A percentile compares a stretch with the other conserved stretches of the same genome.
Conservation (phyloP, 208 protist species). For the Herpetomonas samuelpessoai region DNA sequence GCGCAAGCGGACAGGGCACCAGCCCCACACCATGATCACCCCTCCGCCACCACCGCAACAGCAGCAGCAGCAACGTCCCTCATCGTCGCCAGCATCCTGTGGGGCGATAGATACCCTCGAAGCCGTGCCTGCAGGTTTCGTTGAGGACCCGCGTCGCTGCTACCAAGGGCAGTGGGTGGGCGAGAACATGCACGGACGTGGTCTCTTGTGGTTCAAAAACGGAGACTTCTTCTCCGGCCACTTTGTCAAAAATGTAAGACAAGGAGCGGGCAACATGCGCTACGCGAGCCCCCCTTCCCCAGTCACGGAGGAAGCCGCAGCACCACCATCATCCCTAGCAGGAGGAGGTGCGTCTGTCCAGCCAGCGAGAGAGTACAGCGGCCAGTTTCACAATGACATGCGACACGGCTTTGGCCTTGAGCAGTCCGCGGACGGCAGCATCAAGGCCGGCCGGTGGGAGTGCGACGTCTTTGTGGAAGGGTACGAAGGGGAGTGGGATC, state of each 20-base stretch:
- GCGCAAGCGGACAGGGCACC: background rate
- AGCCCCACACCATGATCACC: no score
- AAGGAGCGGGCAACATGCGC: slow-evolving; percentile 76
- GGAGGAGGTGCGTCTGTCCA: no score
- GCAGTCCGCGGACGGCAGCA: slow-evolving; percentile 48
- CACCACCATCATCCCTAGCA: no score
- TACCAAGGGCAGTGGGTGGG: slow-evolving; percentile 90
- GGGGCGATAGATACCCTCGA: background rate
- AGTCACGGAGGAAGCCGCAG: no score
- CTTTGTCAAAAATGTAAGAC: slow-evolving; percentile 58
- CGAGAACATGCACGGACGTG: slow-evolving; percentile 74
- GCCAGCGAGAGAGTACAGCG: slow-evolving; percentile 58
- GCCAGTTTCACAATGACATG: slow-evolving; percentile 52
- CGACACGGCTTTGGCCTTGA: slow-evolving; percentile 69
- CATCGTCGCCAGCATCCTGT: background rate
- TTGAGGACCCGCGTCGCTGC: slow-evolving; percentile 17
- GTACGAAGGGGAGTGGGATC: slow-evolving; percentile 89
- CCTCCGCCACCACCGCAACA: background rate
- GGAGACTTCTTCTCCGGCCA: slow-evolving; percentile 79
- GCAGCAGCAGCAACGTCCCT: background rate
- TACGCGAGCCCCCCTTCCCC: slow-evolving; percentile 40
- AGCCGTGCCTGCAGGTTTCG: slow-evolving; percentile 7
- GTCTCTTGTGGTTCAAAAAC: slow-evolving; percentile 78
- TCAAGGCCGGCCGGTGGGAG: slow-evolving; percentile 60
- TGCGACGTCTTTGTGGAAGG: slow-evolving; percentile 68